These are phyloP conservation scores for Avicennia marina DNA, from an alignment of 257 asterid species.

Conservation along the genomic window DNA sequence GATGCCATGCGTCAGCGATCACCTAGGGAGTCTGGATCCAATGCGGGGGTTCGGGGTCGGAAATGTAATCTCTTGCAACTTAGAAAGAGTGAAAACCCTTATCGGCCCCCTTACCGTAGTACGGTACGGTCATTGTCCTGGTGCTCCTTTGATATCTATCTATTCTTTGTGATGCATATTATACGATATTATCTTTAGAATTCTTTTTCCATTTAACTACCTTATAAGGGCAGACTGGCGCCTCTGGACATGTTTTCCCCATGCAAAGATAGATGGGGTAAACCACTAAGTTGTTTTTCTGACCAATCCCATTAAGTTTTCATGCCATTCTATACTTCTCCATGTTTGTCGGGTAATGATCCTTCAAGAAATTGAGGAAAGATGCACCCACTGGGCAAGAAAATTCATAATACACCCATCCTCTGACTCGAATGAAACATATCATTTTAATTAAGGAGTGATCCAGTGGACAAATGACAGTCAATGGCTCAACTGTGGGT, in stretches of 20 bases:
- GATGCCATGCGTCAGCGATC: conserved; percentile 3
- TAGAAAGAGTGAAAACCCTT: conserved; percentile 45
- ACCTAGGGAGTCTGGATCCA: conserved; percentile 20
- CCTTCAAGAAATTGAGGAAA: not conserved
- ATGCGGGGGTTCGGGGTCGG: conserved; percentile 23
- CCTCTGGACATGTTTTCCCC: conserved; percentile 3
- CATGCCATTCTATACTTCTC: not conserved
- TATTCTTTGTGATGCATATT: conserved; percentile 12
- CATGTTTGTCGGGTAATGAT: not conserved
- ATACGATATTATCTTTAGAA: not conserved
- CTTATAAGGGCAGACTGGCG: not conserved
- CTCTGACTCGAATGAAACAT: not conserved
- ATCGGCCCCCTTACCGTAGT: conserved; percentile 49
- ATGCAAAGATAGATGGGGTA: no score
- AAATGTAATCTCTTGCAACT: conserved; percentile 26
- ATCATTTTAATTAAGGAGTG: conserved; percentile 3
- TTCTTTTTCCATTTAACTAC: no score
- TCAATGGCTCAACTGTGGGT: not conserved
- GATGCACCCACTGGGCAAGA: not conserved
- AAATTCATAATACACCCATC: not conserved
- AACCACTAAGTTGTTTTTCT: no score
- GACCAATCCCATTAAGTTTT: not conserved
- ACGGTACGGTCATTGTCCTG: conserved; percentile 29
- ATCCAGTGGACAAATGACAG: no score
- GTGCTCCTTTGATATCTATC: not conserved